Conservation (phyloP, 164 flowering plant species). For the Houttuynia cordata region DNA sequence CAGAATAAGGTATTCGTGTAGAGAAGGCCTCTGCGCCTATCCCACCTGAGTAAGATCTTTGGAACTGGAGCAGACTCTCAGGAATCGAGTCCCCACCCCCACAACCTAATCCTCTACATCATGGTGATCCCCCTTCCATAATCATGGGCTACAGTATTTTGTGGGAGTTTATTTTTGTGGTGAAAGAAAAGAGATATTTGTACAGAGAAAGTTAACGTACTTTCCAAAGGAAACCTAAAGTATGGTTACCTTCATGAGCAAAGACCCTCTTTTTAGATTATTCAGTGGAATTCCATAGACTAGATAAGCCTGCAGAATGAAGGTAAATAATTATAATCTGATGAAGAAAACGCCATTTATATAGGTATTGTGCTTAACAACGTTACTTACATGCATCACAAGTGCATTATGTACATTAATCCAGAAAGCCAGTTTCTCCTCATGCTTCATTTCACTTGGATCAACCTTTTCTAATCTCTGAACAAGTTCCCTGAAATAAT, state of each 20-base stretch:
- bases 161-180: background rate
- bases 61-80: too few relatives aligned
- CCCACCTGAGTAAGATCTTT: too few relatives aligned
- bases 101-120: too few relatives aligned
- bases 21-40: too few relatives aligned
- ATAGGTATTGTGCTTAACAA: background rate
- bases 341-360: background rate
- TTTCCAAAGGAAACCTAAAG: background rate
- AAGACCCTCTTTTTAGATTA: conserved; percentile 54
- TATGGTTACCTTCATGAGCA: conserved; percentile 60
- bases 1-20: conserved; percentile 2
- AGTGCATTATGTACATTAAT: conserved; percentile 86
- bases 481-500: conserved; percentile 50
- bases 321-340: background rate
- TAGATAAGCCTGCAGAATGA: conserved; percentile 55
- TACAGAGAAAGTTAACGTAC: background rate
- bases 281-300: conserved; percentile 84
- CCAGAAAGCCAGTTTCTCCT: conserved; percentile 96
- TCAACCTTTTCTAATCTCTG: conserved; percentile 60
- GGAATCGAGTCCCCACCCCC: too few relatives aligned
- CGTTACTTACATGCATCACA: conserved; percentile 89
- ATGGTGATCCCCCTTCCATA: too few relatives aligned
- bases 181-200: background rate
- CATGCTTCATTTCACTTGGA: conserved; percentile 60
- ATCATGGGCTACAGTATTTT: too few relatives aligned